These are phyloP conservation scores for Aspergillus egyptiacus DNA, from an alignment of 495 filamentous ascomycete species.

Conservation along the genomic window DNA sequence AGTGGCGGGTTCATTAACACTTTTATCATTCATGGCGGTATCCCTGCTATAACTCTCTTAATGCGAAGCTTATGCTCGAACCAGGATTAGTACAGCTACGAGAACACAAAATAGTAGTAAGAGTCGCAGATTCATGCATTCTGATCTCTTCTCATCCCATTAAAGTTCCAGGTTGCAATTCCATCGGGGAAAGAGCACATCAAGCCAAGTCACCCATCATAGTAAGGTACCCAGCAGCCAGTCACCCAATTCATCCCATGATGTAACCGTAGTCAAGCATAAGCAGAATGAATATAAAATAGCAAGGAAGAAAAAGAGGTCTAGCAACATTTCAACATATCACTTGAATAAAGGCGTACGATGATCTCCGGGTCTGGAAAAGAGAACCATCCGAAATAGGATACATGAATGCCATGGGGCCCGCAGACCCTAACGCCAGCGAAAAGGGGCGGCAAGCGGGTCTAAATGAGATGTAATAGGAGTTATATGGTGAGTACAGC, in stretches of 20 bases:
- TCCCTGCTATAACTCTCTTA: background rate
- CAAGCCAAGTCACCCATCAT: too few relatives aligned
- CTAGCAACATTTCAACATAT: constrained; percentile 13
- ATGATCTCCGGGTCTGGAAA: background rate
- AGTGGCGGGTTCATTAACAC: background rate
- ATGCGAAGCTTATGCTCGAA: background rate
- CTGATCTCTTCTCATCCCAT: background rate
- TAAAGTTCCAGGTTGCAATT: too few relatives aligned
- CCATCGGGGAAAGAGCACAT: background rate
- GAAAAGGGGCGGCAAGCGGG: background rate
- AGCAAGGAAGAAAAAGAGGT: background rate
- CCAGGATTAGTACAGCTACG: too few relatives aligned
- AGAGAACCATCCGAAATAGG: constrained; percentile 1
- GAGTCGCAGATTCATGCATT: background rate
- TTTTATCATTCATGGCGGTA: background rate
- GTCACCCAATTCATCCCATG: background rate
- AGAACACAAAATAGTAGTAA: too few relatives aligned
- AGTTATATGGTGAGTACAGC: constrained; percentile 1
- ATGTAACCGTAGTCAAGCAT: background rate
- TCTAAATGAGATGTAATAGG: background rate
- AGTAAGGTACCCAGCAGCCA: background rate
- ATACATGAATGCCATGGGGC: constrained; percentile 2
- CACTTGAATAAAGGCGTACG: background rate
- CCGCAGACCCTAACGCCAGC: constrained; percentile 7
- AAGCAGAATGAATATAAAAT: background rate